Evolutionary conservation across 371 early-diverging fungal species (phyloP), one percentile per base, ranked within the genome.

Genomic region (Chytridium lagenaria): DNA sequence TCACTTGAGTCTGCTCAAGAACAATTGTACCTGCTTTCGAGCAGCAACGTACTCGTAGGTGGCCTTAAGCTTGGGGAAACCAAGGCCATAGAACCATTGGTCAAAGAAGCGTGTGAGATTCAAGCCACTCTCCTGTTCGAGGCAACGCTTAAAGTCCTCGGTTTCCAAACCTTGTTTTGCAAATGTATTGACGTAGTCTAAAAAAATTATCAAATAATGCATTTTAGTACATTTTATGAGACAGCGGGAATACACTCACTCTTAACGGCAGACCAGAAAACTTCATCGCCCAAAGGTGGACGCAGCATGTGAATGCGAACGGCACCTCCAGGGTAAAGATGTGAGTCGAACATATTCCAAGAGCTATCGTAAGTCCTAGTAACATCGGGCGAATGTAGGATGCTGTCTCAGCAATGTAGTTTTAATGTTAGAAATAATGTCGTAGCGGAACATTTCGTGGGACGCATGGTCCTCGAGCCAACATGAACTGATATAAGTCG

Each of bases 41-140:
- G 70, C 77, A 12, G 70, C 37, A 28, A 77, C 78, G 68, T 81
- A 85, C 16, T 70, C 70, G 70, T 77, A 84, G 2, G 75, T 26
- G 22, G 81, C 87, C 67, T 83, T 88, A 10, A 90, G 50, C 44
- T 77, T 78, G 26, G 88, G 88, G 73, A 79, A 87, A 22, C 90
- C 90, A 59, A 84, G 86, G 31, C 85, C 83, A 69, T 84, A 81
- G 33, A 88, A 57, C 87, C 87, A 89, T 73, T 89, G 85, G 78
- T 89, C 90, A 78, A 89, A 89, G 76, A 89, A 89, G 10, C 81
- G 82, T 30, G 84, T 81, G 51, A 89, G 61, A 69, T 88, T 88
- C 10, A 89, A 70, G 19, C 88, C 88, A 16, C 83, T 83, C 1
- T 75, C 80, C 59, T 74, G 61, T 69, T 89, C 89, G 12, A 89